Evolutionary conservation across 257 asterid species (phyloP).

Genomic region (Capsicum chinense): DNA sequence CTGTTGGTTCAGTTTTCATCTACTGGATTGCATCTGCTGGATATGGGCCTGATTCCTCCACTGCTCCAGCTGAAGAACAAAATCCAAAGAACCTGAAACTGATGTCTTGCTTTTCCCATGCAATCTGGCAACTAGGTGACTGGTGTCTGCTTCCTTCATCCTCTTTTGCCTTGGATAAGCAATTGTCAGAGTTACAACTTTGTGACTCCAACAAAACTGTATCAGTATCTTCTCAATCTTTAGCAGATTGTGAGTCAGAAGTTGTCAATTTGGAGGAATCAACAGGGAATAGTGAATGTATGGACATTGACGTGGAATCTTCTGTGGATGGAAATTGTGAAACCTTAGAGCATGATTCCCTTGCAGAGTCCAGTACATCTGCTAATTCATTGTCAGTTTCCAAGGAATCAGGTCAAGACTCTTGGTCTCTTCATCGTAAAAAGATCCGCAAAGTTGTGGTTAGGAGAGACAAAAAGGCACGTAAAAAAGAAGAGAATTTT

Average conservation of each 20-base stretch:
- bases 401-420: conserved; percentile 62
- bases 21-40: conserved; percentile 99
- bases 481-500: conserved; percentile 81
- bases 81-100: conserved; percentile 81
- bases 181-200: conserved; percentile 50
- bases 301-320: conserved; percentile 49
- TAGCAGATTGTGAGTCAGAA: conserved; percentile 71
- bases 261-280: conserved; percentile 51
- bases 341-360: conserved; percentile 42
- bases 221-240: conserved; percentile 68
- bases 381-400: conserved; percentile 54
- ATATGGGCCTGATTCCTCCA: conserved; percentile 80
- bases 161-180: conserved; percentile 48
- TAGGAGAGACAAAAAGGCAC: conserved; percentile 80
- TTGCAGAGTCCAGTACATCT: conserved; percentile 49
- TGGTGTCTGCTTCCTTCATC: conserved; percentile 88
- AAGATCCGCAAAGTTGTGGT: conserved; percentile 81
- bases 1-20: conserved; percentile 87
- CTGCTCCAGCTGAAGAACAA: conserved; percentile 89
- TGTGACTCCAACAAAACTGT: conserved; percentile 55
- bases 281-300: conserved; percentile 43
- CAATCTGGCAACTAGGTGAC: conserved; percentile 96
- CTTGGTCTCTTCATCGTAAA: conserved; percentile 81
- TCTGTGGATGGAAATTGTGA: conserved; percentile 43
- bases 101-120: conserved; percentile 86